Evolutionary conservation across 1,284 basidiomycete species (phyloP), one percentile per base, ranked within the genome.

Genomic region (Omphalotus olearius): DNA sequence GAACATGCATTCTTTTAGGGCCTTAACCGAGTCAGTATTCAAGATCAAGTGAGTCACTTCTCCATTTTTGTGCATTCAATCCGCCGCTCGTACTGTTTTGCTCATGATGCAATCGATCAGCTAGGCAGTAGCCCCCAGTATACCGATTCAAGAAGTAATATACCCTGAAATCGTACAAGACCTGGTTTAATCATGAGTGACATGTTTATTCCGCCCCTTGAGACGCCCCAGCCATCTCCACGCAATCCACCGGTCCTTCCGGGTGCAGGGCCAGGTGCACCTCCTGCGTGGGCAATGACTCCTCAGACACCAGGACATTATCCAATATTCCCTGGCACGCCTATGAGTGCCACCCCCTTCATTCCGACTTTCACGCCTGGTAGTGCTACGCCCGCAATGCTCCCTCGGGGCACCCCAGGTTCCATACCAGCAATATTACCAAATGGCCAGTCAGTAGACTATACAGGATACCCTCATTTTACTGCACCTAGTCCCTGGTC

Each of bases 121-220:
- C 30, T 33, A 13, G 30, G 9, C 13, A 33, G 30, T 10, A 33
- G 9, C 30, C 30, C 30, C 9, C 30, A 33, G 30, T 33, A 33
- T 33, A 33, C 30, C 30, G 9, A 33, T 33, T 33, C 30, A 33
- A 33, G 30, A 33, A 33, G 9, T 33, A 33, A 33, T 33, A 33
- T 33, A 33, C 30, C 30, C 30, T 4, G 7, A 33, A 33, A 33
- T 13, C 30, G 30, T 33, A 33, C 9, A 33, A 33, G 13, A 37
- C 23, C 38, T 3, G 23, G n/a, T 45, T 37, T 43, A 4, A 50
- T 50, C 40, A 17, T 40, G 11, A 49, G 26, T 44, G 48, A 50
- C 16, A 43, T 50, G 48, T 50, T 54, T 39, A 54, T 54, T 25
- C 52, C 52, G 20, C 52, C 52, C 20, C 52, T 54, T 10, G 52